A percentile compares a stretch with the other conserved stretches of the same genome.
Conservation (phyloP, 805 yeast species). For the Ogataea kodamae region DNA sequence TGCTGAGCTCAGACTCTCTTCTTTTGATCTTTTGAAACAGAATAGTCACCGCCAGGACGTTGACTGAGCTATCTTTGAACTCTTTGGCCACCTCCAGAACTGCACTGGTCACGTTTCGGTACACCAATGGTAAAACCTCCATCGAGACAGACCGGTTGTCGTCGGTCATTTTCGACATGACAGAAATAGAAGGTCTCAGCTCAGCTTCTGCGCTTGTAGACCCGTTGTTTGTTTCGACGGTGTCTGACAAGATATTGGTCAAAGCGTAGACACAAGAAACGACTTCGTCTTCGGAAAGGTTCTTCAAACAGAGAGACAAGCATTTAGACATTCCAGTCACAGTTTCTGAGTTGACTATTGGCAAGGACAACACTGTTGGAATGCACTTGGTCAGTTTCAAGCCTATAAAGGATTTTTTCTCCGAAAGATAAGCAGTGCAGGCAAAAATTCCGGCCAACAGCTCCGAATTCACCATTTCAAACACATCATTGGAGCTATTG, state of each 20-base stretch:
- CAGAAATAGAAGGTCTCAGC: slow-evolving; percentile 13
- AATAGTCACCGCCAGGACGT: slow-evolving; percentile 75
- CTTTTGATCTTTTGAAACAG: slow-evolving; percentile 67
- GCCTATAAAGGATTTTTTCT: slow-evolving; percentile 40
- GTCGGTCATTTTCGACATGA: slow-evolving; percentile 10
- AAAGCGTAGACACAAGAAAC: slow-evolving; percentile 82
- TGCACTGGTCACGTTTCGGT: slow-evolving; percentile 66
- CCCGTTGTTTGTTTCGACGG: slow-evolving; percentile 12
- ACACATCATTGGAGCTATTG: slow-evolving; percentile 47
- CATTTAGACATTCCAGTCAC: slow-evolving; percentile 53
- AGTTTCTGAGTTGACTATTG: slow-evolving; percentile 42
- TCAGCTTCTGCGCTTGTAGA: slow-evolving; percentile 25
- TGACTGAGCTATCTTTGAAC: slow-evolving; percentile 68
- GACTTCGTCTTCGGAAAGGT: slow-evolving; percentile 74
- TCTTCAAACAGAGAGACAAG: slow-evolving; percentile 63
- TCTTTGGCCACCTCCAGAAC: slow-evolving; percentile 61
- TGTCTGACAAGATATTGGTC: slow-evolving; percentile 62
- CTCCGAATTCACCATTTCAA: slow-evolving; percentile 48
- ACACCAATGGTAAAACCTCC: slow-evolving; percentile 35
- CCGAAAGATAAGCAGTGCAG: slow-evolving; percentile 32
- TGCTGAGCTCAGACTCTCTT: slow-evolving; percentile 45
- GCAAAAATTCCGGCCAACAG: slow-evolving; percentile 38
- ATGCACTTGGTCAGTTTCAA: slow-evolving; percentile 31
- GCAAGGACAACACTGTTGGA: slow-evolving; percentile 56
- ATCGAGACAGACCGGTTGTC: slow-evolving; percentile 20